These are phyloP conservation scores for Leishmania amazonensis DNA, from an alignment of 208 protist genomes.

Conservation along the genomic window DNA sequence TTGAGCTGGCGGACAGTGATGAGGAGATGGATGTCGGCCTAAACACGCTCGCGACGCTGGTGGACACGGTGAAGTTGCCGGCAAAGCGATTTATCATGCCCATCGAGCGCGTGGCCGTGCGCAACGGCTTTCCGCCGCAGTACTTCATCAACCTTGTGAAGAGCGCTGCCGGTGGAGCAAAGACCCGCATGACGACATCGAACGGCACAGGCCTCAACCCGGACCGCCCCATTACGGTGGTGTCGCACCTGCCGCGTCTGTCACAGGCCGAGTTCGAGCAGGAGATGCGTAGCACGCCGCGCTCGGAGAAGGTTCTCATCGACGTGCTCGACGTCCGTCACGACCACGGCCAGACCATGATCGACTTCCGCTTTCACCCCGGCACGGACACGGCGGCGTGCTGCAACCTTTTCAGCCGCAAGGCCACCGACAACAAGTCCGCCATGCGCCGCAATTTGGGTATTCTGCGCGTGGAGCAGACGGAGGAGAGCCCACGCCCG, in stretches of 20 bases:
- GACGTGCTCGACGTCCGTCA: conserved; percentile 65
- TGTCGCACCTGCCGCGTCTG: conserved; percentile 74
- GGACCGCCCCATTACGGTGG: conserved; percentile 68
- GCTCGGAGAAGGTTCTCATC: conserved; percentile 51
- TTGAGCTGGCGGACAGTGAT: conserved; percentile 74
- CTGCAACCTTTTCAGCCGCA: conserved; percentile 79
- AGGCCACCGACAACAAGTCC: conserved; percentile 82
- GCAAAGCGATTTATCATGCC: conserved; percentile 77
- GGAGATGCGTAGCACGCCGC: conserved; percentile 67
- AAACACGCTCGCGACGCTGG: conserved; percentile 69
- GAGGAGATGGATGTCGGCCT: conserved; percentile 85
- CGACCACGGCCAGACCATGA: conserved; percentile 71
- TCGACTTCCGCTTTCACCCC: conserved; percentile 69
- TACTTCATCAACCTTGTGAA: conserved; percentile 75
- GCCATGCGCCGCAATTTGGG: conserved; percentile 77
- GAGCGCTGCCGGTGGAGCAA: conserved; percentile 50
- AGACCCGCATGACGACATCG: conserved; percentile 37
- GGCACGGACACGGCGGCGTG: conserved; percentile 52
- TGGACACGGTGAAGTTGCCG: conserved; percentile 72
- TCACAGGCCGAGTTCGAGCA: conserved; percentile 79
- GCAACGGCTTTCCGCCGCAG: conserved; percentile 63
- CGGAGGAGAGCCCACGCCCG: conserved; percentile 36
- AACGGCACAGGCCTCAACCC: conserved; percentile 60
- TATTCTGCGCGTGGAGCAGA: conserved; percentile 84
- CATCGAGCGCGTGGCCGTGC: conserved; percentile 68